A percentile compares a stretch with the other conserved stretches of the same genome.
phyloP scores from a whole-genome alignment of 257 asterid genomes.

The Solanum clarkiae region DNA sequence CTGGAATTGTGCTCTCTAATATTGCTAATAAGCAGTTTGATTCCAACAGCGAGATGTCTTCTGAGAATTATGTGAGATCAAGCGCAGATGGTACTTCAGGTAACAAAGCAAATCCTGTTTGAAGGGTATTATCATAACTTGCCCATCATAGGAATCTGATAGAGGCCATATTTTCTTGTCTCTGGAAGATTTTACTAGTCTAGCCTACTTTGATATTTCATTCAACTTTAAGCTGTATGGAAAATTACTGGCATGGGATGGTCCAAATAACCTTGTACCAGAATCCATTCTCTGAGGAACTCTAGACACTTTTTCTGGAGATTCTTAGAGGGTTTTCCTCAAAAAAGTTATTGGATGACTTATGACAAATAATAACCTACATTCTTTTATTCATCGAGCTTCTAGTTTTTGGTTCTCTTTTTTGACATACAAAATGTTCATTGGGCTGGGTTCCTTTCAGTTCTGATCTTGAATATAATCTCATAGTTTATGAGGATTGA shows the following conservation, averaged over 20 bases:
- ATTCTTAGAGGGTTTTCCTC: neutral
- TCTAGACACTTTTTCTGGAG: neutral
- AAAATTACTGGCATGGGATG: neutral
- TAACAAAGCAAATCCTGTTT: constrained; percentile 13
- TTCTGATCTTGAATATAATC: neutral
- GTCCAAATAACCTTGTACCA: neutral
- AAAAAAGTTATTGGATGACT: neutral
- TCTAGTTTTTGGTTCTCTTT: neutral
- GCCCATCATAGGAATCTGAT: neutral
- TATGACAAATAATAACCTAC: neutral
- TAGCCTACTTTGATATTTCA: neutral
- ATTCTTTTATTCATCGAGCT: neutral
- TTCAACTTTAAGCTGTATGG: neutral
- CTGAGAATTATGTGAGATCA: constrained; percentile 36
- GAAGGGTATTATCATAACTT: neutral
- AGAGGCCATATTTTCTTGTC: neutral
- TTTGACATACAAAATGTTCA: neutral
- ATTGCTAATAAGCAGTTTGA: constrained; percentile 37
- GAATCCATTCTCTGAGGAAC: neutral
- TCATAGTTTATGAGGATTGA: neutral
- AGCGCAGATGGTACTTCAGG: constrained; percentile 28
- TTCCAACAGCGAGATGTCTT: constrained; percentile 28
- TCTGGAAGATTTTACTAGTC: neutral
- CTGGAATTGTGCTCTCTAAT: constrained; percentile 49
- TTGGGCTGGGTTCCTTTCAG: neutral